Percentiles rank a stretch among this genome's conserved stretches.
These are phyloP conservation scores for Penicillium salamii DNA, from an alignment of 495 filamentous ascomycete genomes.

Conservation along the genomic window DNA sequence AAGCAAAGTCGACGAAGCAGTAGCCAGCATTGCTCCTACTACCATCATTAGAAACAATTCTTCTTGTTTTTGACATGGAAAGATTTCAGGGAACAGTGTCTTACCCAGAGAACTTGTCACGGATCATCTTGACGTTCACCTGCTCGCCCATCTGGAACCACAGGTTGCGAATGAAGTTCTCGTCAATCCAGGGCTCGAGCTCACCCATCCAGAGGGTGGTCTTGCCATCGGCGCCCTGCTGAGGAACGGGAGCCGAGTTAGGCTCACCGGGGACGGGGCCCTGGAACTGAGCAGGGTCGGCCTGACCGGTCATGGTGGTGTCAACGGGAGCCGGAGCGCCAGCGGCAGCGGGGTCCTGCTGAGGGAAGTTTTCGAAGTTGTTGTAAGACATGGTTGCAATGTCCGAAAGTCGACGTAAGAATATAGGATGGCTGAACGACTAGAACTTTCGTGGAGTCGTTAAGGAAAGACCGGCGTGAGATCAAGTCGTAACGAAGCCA, in stretches of 20 bases:
- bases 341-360: slow-evolving; percentile 53
- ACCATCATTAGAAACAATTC: slow-evolving; percentile 47
- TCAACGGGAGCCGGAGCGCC: slow-evolving; percentile 53
- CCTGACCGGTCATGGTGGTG: slow-evolving; percentile 49
- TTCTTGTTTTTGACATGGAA: not conserved
- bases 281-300: slow-evolving; percentile 57
- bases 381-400: slow-evolving; percentile 54
- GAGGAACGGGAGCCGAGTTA: slow-evolving; percentile 49
- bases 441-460: slow-evolving; percentile 41
- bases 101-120: slow-evolving; percentile 98
- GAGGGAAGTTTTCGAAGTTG: slow-evolving; percentile 56
- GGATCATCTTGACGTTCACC: slow-evolving; percentile 99
- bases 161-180: slow-evolving; percentile 93
- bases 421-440: slow-evolving; percentile 40
- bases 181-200: slow-evolving; percentile 98
- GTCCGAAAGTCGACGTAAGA: slow-evolving; percentile 28
- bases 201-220: slow-evolving; percentile 98
- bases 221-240: slow-evolving; percentile 64
- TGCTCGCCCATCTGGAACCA: slow-evolving; percentile 88
- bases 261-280: slow-evolving; percentile 51
- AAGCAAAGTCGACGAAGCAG: slow-evolving; percentile 94
- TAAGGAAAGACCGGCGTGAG: slow-evolving; percentile 38
- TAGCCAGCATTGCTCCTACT: slow-evolving; percentile 91
- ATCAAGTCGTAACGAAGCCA: slow-evolving; percentile 38
- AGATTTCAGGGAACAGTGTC: slow-evolving; percentile 22